Conservation (phyloP, 1,139 yeast species). For the Yamadazyma blattariae region DNA sequence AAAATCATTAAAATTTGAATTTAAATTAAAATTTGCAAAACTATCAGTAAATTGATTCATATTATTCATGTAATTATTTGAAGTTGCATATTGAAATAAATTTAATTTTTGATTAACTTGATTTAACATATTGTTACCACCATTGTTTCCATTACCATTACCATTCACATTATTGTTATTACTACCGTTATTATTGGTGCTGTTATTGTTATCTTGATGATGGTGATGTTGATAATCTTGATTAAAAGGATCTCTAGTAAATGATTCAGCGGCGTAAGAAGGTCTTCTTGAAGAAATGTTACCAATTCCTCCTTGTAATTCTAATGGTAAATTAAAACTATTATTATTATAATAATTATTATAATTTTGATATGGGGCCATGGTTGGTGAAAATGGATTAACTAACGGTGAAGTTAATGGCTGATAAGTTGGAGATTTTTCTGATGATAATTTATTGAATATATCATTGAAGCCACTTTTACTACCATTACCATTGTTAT, state of each 20-base stretch:
- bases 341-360: slow-evolving; percentile 5
- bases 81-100: slow-evolving; percentile 15
- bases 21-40: slow-evolving; percentile 34
- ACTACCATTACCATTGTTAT: slow-evolving; percentile 2
- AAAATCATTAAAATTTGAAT: slow-evolving; percentile 37
- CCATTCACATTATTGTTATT: not conserved
- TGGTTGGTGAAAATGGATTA: slow-evolving; percentile 14
- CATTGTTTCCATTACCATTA: not conserved
- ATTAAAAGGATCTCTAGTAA: slow-evolving; percentile 32
- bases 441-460: slow-evolving; percentile 28
- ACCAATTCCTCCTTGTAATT: slow-evolving; percentile 63
- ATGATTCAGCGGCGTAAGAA: slow-evolving; percentile 61
- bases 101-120: slow-evolving; percentile 4
- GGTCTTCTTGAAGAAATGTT: slow-evolving; percentile 63
- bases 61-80: slow-evolving; percentile 13
- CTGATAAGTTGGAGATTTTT: slow-evolving; percentile 9
- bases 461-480: slow-evolving; percentile 11
- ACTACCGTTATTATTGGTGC: not conserved
- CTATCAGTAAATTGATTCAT: slow-evolving; percentile 32
- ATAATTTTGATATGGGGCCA: slow-evolving; percentile 7
- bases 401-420: slow-evolving; percentile 15
- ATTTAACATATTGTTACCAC: not conserved
- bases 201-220: not conserved
- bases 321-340: slow-evolving; percentile 51
- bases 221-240: slow-evolving; percentile 1